Evolutionary conservation across 2,329 filamentous ascomycete genomes (phyloP), one percentile per base, ranked within the genome.

Genomic region (Rhytidhysteron rufulum): DNA sequence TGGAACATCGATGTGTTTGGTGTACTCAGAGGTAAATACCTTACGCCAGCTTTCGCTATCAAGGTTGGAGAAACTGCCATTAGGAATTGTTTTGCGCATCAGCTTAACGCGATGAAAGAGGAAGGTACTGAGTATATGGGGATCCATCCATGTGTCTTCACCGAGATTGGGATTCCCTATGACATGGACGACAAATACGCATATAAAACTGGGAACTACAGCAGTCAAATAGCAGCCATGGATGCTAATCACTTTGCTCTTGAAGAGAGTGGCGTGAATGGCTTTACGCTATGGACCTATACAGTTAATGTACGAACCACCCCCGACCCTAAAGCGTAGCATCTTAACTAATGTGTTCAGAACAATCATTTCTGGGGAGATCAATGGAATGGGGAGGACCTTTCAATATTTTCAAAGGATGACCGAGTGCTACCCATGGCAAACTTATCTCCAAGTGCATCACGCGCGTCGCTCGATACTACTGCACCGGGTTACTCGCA

Each of bases 1-100:
- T 98, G 93, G 86, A 98, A 98, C 53, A 86, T 98, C 6, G 93
- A 98, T 61, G 88, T 98, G 4, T 82, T 98, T 37, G 93, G 93
- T 2, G 80, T 98, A 11, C 73, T 98, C 31, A 84, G 93, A 33
- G 93, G 93, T 10, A 85, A 84, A 49, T 98, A 98, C 58, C 74
- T 86, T 50, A 86, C 85, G 17, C 93, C 93, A 10, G 88, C 88
- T 1, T 91, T 98, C 59, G 93, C 88, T 3, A 85, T 98, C 62
- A 93, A 90, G 58, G 74, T 98, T 34, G 93, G 93, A 34, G 91
- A 97, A 70, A 86, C 83, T 3, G 91, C 93, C 0, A 97, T 98
- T 51, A 79, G 93, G 39, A 97, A 96, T 57, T 96, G 88, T 62
- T 84, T 98, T 66, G 80, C 80, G 31, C 87, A 96, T 48, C 93